A percentile compares a stretch with the other conserved stretches of the same genome.
Evolutionary conservation across 805 yeast genomes (phyloP).

Genomic region (Yarrowia alimentaria): DNA sequence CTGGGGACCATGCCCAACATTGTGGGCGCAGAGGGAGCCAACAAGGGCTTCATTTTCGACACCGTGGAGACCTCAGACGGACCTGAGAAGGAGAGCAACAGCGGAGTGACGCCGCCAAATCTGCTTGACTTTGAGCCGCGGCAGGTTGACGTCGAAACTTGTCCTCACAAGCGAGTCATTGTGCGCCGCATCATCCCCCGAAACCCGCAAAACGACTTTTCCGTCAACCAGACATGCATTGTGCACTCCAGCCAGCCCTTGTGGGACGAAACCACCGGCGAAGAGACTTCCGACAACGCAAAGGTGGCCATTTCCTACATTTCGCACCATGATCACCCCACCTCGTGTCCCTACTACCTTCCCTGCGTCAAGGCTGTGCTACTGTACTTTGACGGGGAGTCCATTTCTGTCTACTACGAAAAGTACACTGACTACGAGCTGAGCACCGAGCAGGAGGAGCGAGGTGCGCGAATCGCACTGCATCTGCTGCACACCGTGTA

Average conservation of each 20-base stretch:
- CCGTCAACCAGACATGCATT: conserved; percentile 84
- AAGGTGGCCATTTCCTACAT: conserved; percentile 62
- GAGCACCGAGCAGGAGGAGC: conserved; percentile 40
- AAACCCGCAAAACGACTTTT: conserved; percentile 79
- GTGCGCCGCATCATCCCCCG: conserved; percentile 90
- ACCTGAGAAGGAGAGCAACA: too few species aligned
- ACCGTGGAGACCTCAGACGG: too few species aligned
- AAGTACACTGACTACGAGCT: conserved; percentile 48
- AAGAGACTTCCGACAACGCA: conserved; percentile 36
- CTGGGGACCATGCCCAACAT: conserved; percentile 8
- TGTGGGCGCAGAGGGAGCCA: conserved; percentile 11
- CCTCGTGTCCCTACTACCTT: conserved; percentile 80
- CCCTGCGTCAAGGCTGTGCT: conserved; percentile 80
- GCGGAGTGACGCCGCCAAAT: not conserved
- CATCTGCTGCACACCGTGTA: conserved; percentile 73
- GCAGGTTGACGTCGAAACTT: conserved; percentile 20
- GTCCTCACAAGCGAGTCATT: conserved; percentile 41
- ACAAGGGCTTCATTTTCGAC: conserved; percentile 15
- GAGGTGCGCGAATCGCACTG: conserved; percentile 79
- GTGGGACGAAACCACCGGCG: conserved; percentile 29
- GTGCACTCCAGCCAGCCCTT: conserved; percentile 34
- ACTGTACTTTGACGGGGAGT: conserved; percentile 44
- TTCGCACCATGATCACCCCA: conserved; percentile 64
- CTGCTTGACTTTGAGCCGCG: conserved; percentile 31
- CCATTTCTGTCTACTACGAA: conserved; percentile 69